These are phyloP conservation scores for Leptographium galeiforme DNA, from an alignment of 2,329 filamentous ascomycete genomes.

Conservation along the genomic window DNA sequence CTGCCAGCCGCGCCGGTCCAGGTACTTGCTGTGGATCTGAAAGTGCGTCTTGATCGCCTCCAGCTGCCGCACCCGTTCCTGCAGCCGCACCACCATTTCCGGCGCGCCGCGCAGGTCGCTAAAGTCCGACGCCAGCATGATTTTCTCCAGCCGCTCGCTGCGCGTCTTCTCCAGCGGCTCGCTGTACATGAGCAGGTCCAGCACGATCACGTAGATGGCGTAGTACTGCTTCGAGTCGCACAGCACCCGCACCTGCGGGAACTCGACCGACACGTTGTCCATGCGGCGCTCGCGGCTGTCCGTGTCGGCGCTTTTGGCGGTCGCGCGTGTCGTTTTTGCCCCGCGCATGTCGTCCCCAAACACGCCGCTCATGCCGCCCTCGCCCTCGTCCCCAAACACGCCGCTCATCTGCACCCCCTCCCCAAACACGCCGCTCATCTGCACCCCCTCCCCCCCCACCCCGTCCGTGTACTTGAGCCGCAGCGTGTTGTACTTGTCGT, in stretches of 20 bases:
- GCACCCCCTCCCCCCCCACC: slow-evolving; percentile 46
- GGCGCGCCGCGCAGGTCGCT: slow-evolving; percentile 90
- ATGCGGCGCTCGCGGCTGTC: slow-evolving; percentile 45
- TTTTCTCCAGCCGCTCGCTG: slow-evolving; percentile 89
- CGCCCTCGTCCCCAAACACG: too few relatives aligned
- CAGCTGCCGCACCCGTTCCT: slow-evolving; percentile 83
- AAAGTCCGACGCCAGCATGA: slow-evolving; percentile 97
- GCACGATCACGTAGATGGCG: slow-evolving; percentile 92
- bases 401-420: background rate
- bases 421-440: background rate
- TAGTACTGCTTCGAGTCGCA: slow-evolving; percentile 98
- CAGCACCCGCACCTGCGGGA: slow-evolving; percentile 83
- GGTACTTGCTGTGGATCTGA: slow-evolving; percentile 75
- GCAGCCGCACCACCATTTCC: slow-evolving; percentile 80
- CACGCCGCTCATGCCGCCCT: too few relatives aligned
- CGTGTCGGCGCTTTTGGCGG: too few relatives aligned
- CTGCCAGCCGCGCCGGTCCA: slow-evolving; percentile 84
- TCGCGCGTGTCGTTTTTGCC: too few relatives aligned
- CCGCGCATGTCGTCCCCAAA: too few relatives aligned
- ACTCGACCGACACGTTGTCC: slow-evolving; percentile 94
- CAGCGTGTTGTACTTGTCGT: slow-evolving; percentile 96
- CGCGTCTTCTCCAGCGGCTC: slow-evolving; percentile 96
- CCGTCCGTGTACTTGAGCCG: slow-evolving; percentile 96
- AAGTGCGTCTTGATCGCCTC: slow-evolving; percentile 96
- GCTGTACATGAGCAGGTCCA: slow-evolving; percentile 90